Evolutionary conservation across 345 rosid genomes (phyloP), one percentile per base, ranked within the genome.

Genomic region (Murraya paniculata): DNA sequence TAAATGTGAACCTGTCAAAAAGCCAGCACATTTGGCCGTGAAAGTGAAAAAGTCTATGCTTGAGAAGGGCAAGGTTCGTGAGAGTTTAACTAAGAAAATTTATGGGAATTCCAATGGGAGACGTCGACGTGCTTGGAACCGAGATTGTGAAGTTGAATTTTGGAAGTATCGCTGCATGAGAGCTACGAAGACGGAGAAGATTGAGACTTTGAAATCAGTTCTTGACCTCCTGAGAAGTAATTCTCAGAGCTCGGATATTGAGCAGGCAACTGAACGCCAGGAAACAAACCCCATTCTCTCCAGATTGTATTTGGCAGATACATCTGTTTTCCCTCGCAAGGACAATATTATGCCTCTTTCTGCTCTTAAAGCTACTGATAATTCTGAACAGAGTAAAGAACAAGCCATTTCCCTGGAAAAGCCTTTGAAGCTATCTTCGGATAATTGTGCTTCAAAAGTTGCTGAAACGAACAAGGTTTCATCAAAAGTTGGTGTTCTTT

Each of bases 121-220:
- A 84, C 84, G 98, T 77, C 93, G 73, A 85, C 95, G 89, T 77
- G 97, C 93, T 64, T 96, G 99, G 99, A 94, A 89, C 77, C 86
- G 99, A 62, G 98, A 94, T 77, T 96, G 99, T 85, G 99, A 91
- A 78, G 97, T 96, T 70, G 99, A 96, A 81, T 96, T 96, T 85
- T 96, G 99, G 99, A 96, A 94, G 91, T 85, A 96, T 82, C 97
- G 99, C 38, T 92, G 98, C 86, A 82, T 77, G 84, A 88, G 85
- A 85, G 77, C 89, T 72, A 79, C 90, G 72, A 92, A 90, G 80
- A 97, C 97, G 66, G 99, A 96, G 84, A 96, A 96, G 82, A 84
- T 96, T 82, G 95, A 92, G 79, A 96, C 98, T 78, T 87, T 96
- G 82, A 86, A 89, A 78, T 96, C 98, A 56, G 99, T 96, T 86